phyloP scores from a whole-genome alignment of 306 rosid species.

The Senna tora region DNA sequence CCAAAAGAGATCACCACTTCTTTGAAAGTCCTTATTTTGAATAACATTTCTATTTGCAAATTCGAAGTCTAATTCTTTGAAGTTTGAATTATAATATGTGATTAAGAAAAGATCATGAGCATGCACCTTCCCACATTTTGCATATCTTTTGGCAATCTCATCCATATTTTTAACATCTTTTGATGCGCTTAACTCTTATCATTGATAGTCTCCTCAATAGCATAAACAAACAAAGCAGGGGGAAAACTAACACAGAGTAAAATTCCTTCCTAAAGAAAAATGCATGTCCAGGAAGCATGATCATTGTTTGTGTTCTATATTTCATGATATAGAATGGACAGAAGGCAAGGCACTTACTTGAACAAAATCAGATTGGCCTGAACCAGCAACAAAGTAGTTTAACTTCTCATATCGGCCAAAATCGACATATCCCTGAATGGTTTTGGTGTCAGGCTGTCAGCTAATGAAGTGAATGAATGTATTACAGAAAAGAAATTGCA shows the following conservation, averaged over 20 bases:
- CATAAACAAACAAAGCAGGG: slow-evolving; percentile 17
- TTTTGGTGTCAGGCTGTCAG: slow-evolving; percentile 41
- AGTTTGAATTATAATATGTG: background rate
- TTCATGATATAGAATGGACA: slow-evolving; percentile 5
- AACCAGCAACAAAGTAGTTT: slow-evolving; percentile 78
- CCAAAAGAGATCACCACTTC: slow-evolving; percentile 7
- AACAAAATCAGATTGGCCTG: slow-evolving; percentile 68
- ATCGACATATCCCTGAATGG: slow-evolving; percentile 81
- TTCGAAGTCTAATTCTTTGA: background rate
- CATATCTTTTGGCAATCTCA: slow-evolving; percentile 8
- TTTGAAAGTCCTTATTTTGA: slow-evolving; percentile 6
- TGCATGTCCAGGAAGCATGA: slow-evolving; percentile 15
- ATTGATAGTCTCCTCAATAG: slow-evolving; percentile 19
- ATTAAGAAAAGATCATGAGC: slow-evolving; percentile 5
- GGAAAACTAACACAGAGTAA: background rate
- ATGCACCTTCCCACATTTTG: slow-evolving; percentile 8
- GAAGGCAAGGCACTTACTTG: slow-evolving; percentile 65
- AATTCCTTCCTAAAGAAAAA: slow-evolving; percentile 16
- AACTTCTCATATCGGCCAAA: slow-evolving; percentile 78
- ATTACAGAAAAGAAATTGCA: slow-evolving; percentile 32
- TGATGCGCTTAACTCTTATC: slow-evolving; percentile 9
- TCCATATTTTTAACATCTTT: slow-evolving; percentile 33
- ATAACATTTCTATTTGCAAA: background rate
- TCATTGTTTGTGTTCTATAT: slow-evolving; percentile 6
- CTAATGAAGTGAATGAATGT: slow-evolving; percentile 30